phyloP scores from a whole-genome alignment of 23 red algal species.

The Cyanidiococcus yangmingshanensis region DNA sequence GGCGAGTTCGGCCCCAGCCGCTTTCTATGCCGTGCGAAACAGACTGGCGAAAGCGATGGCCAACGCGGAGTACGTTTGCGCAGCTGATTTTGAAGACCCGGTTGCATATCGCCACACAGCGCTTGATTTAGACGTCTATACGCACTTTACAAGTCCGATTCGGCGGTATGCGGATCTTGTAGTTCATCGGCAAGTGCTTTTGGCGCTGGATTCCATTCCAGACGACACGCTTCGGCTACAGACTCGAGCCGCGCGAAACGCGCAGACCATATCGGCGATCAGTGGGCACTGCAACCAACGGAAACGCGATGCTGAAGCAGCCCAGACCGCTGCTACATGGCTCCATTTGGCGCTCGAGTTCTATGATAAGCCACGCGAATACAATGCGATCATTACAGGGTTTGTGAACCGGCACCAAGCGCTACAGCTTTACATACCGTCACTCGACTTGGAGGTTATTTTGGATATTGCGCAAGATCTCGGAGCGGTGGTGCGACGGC shows the following conservation, averaged over 20 bases:
- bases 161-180: slow-evolving; percentile 62
- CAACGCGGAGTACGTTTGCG: slow-evolving; percentile 87
- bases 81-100: slow-evolving; percentile 58
- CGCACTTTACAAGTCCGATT: slow-evolving; percentile 98
- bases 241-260: neutral
- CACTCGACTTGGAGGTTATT: neutral
- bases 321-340: neutral
- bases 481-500: neutral
- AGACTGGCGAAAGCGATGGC: slow-evolving; percentile 38
- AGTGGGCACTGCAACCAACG: slow-evolving; percentile 4
- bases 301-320: neutral
- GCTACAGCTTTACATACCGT: neutral
- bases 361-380: neutral
- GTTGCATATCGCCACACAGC: slow-evolving; percentile 86
- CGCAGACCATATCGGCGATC: neutral
- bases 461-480: neutral
- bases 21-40: neutral
- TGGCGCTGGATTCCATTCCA: neutral
- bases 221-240: neutral
- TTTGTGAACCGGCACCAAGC: neutral
- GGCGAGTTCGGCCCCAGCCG: neutral
- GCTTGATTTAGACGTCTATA: slow-evolving; percentile 75
- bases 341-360: neutral
- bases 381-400: neutral
- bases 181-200: slow-evolving; percentile 4